Percentiles rank a stretch among this genome's conserved stretches.
These are phyloP conservation scores for Colletotrichum tropicicola DNA, from an alignment of 2,329 filamentous ascomycete genomes.

Conservation along the genomic window DNA sequence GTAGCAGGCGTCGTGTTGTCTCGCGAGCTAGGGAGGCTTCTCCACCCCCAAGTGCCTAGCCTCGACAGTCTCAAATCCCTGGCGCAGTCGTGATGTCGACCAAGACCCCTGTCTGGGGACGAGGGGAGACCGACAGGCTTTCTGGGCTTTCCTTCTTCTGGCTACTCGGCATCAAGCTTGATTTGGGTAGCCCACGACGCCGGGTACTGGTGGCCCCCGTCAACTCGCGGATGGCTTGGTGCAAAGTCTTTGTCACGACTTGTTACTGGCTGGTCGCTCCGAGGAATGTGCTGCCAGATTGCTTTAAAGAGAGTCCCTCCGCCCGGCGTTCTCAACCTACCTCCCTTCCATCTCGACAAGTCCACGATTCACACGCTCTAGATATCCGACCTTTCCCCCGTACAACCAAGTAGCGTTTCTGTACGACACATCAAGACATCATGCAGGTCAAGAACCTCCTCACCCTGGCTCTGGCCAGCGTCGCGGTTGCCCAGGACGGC, in stretches of 20 bases:
- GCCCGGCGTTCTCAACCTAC: neutral
- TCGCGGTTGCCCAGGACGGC: constrained; percentile 30
- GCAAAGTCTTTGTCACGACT: constrained; percentile 9
- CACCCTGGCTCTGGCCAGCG: constrained; percentile 32
- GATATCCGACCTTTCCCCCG: neutral
- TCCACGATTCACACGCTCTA: neutral
- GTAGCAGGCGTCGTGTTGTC: neutral
- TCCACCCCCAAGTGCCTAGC: constrained; percentile 4
- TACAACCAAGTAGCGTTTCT: neutral
- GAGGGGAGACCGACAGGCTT: neutral
- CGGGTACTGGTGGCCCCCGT: neutral
- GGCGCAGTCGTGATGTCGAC: constrained; percentile 22
- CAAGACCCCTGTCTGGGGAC: constrained; percentile 23
- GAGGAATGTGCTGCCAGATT: neutral
- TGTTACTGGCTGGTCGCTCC: neutral
- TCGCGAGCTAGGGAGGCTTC: constrained; percentile 14
- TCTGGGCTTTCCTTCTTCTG: neutral
- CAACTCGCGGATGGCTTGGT: neutral
- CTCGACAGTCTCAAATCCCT: neutral
- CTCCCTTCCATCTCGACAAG: neutral
- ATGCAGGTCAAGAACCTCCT: constrained; percentile 30
- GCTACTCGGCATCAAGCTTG: constrained; percentile 16
- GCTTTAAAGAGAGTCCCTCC: constrained; percentile 16
- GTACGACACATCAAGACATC: neutral
- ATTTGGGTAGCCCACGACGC: constrained; percentile 6